phyloP scores from a whole-genome alignment of 768 basidiomycete genomes.

The Cantharellus anzutake region DNA sequence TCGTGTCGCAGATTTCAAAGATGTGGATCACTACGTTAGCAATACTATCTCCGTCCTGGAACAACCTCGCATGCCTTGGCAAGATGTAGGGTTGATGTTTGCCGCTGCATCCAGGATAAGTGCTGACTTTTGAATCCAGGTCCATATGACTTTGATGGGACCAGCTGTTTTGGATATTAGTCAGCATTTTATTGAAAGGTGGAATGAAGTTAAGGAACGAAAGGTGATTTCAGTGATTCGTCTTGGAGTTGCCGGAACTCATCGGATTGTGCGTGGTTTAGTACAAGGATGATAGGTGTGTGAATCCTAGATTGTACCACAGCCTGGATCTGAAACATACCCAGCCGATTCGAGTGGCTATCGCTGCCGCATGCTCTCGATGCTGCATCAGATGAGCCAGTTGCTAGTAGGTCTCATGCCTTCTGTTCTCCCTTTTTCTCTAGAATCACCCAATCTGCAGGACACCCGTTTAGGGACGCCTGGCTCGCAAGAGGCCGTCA shows the following conservation, averaged over 20 bases:
- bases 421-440: too few species aligned
- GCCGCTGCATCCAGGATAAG: slow-evolving; percentile 8
- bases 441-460: slow-evolving; percentile 12
- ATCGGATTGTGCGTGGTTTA: slow-evolving; percentile 7
- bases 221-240: slow-evolving; percentile 27
- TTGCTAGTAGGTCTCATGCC: slow-evolving; percentile 27
- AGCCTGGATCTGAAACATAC: not conserved
- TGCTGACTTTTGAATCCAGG: slow-evolving; percentile 20
- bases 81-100: slow-evolving; percentile 42
- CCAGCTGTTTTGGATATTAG: slow-evolving; percentile 75
- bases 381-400: slow-evolving; percentile 43
- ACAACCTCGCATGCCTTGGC: slow-evolving; percentile 80
- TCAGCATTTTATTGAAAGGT: slow-evolving; percentile 54
- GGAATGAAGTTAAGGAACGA: slow-evolving; percentile 68
- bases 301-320: not conserved
- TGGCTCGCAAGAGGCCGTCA: slow-evolving; percentile 38
- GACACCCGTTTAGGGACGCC: slow-evolving; percentile 46
- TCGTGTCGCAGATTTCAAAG: slow-evolving; percentile 64
- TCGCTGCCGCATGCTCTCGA: slow-evolving; percentile 58
- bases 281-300: slow-evolving; percentile 17
- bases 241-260: not conserved
- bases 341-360: slow-evolving; percentile 37
- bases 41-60: slow-evolving; percentile 51
- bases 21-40: slow-evolving; percentile 54
- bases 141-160: slow-evolving; percentile 70